Percentiles rank a stretch among this genome's conserved stretches.
Conservation (phyloP, 1,284 basidiomycete species). For the Peniophora sp. region DNA sequence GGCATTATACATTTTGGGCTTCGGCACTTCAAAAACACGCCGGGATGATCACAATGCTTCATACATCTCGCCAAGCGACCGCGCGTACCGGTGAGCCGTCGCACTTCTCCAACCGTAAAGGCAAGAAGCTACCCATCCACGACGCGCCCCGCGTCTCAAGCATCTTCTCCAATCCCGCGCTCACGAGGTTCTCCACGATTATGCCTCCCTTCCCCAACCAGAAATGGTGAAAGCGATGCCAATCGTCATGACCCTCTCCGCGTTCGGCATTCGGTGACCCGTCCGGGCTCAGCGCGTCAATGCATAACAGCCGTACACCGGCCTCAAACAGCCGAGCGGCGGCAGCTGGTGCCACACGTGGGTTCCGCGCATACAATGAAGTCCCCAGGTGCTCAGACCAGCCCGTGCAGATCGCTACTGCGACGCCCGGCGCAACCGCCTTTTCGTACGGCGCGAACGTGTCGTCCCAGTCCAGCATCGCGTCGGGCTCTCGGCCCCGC, state of each 20-base stretch:
- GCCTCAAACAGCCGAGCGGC: conserved; percentile 11
- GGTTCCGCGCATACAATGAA: conserved; percentile 12
- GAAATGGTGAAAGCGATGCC: conserved; percentile 5
- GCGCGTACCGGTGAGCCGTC: conserved; percentile 19
- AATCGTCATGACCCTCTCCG: not conserved
- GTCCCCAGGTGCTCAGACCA: conserved; percentile 16
- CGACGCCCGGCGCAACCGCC: conserved; percentile 6
- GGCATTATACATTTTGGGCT: no score
- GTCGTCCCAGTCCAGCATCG: conserved; percentile 14
- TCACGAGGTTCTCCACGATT: conserved; percentile 18
- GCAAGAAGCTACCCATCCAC: conserved; percentile 14
- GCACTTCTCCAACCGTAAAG: conserved; percentile 15
- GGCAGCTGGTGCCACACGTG: conserved; percentile 11
- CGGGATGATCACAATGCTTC: no score
- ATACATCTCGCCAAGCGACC: conserved; percentile 11
- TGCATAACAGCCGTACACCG: conserved; percentile 15
- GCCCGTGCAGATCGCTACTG: conserved; percentile 16
- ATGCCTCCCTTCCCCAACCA: conserved; percentile 9
- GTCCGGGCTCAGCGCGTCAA: conserved; percentile 22
- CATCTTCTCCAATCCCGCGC: conserved; percentile 12
- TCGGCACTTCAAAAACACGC: no score
- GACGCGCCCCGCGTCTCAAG: conserved; percentile 2
- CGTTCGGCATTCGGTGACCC: conserved; percentile 5
- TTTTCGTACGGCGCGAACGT: conserved; percentile 8
- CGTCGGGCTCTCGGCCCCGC: conserved; percentile 8